Evolutionary conservation across 352 stramenopile species (phyloP).

Genomic region (Phytophthora crassamura): DNA sequence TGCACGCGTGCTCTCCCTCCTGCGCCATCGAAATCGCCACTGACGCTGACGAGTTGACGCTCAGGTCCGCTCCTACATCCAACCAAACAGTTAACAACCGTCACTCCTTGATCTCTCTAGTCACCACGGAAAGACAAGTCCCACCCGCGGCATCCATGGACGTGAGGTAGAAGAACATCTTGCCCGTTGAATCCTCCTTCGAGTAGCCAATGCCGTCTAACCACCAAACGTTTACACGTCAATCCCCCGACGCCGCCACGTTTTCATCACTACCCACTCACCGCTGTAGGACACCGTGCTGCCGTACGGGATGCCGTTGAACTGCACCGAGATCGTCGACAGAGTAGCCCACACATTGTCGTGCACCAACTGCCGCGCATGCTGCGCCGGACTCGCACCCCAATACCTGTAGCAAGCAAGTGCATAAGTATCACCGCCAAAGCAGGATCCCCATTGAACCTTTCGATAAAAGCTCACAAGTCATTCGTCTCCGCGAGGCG

Average conservation of each 20-base stretch:
- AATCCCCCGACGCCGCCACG: not conserved
- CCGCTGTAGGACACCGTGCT: no score
- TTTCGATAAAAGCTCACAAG: constrained; percentile 21
- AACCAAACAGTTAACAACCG: no score
- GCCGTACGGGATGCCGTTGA: constrained; percentile 55
- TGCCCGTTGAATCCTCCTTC: constrained; percentile 57
- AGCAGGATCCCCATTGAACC: no score
- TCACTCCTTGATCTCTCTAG: no score
- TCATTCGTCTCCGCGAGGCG: constrained; percentile 16
- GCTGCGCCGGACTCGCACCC: constrained; percentile 35
- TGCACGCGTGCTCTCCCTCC: constrained; percentile 53
- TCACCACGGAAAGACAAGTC: no score
- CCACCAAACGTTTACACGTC: not conserved
- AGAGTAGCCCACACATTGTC: constrained; percentile 72
- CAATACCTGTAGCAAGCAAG: constrained; percentile 21
- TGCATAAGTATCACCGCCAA: not conserved
- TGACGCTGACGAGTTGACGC: constrained; percentile 57
- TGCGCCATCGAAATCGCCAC: constrained; percentile 72
- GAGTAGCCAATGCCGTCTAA: constrained; percentile 65
- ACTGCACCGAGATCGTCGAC: constrained; percentile 65
- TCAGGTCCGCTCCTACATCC: constrained; percentile 56
- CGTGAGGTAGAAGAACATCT: constrained; percentile 81
- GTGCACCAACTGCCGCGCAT: constrained; percentile 72
- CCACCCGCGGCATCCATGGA: no score
- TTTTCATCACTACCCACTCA: not conserved